A percentile compares a stretch with the other conserved stretches of the same genome.
Evolutionary conservation across 768 basidiomycete species (phyloP).

Genomic region (Suillus subalutaceus): DNA sequence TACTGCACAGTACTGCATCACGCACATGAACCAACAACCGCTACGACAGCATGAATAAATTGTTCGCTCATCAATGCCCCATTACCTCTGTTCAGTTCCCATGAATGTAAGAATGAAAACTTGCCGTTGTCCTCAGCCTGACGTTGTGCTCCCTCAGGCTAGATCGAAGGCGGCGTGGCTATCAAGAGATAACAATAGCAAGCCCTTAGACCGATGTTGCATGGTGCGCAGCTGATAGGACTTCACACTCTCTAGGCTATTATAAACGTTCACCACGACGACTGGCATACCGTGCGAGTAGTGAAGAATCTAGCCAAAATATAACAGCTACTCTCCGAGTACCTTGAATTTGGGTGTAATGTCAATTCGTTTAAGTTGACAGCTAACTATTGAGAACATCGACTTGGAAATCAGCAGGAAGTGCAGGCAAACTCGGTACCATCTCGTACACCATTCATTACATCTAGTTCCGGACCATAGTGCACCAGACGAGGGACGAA

Average conservation of each 20-base stretch:
- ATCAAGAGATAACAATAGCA: neutral
- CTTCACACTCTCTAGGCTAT: neutral
- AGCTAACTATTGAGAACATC: neutral
- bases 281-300: conserved; percentile 6
- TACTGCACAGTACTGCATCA: neutral
- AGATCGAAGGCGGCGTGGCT: neutral
- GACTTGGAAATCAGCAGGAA: neutral
- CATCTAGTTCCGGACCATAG: neutral
- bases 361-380: neutral
- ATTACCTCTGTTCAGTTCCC: too few relatives aligned
- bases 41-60: neutral
- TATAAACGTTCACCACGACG: neutral
- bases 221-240: neutral
- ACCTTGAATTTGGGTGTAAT: neutral
- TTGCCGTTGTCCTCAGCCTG: neutral
- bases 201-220: neutral
- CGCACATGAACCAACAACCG: neutral
- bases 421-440: neutral
- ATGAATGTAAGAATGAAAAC: neutral
- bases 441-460: neutral
- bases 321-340: neutral
- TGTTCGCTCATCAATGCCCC: neutral
- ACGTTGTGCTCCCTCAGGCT: neutral
- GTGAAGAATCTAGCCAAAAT: neutral
- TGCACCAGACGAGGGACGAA: neutral